These are phyloP conservation scores for Aspergillus spinulosporus DNA, from an alignment of 2,329 filamentous ascomycete genomes.

Conservation along the genomic window DNA sequence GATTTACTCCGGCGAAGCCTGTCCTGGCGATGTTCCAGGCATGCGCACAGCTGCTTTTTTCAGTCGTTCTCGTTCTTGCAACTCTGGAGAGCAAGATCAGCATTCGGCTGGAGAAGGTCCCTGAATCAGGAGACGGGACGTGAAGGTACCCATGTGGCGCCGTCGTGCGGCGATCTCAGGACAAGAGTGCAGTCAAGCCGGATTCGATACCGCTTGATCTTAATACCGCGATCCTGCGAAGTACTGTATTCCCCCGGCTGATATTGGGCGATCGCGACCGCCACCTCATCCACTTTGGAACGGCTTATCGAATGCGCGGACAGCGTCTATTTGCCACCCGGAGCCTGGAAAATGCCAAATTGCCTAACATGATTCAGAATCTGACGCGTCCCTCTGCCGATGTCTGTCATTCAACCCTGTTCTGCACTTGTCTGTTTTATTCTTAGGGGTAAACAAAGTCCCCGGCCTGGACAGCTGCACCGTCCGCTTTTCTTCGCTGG, in stretches of 20 bases:
- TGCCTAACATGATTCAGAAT: conserved; percentile 9
- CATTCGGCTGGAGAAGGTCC: neutral
- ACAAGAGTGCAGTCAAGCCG: neutral
- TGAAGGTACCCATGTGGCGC: neutral
- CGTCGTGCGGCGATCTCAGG: neutral
- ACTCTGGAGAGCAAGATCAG: conserved; percentile 3
- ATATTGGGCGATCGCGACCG: conserved; percentile 8
- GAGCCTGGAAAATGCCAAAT: neutral
- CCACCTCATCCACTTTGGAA: conserved; percentile 15
- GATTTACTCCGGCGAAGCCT: neutral
- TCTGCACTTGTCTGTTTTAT: neutral
- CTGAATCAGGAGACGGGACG: neutral
- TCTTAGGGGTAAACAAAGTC: neutral
- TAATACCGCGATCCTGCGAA: neutral
- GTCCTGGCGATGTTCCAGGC: neutral
- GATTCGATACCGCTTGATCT: conserved; percentile 3
- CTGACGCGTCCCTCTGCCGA: neutral
- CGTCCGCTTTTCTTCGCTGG: neutral
- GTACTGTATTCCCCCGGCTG: neutral
- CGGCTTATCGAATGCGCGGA: neutral
- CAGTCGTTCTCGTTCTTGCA: neutral
- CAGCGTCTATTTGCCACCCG: conserved; percentile 13
- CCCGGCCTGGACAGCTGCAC: neutral
- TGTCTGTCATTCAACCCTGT: neutral
- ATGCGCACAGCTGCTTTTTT: conserved; percentile 2